These are phyloP conservation scores for Schwanniomyces occidentalis DNA, from an alignment of 805 yeast genomes.

Conservation along the genomic window DNA sequence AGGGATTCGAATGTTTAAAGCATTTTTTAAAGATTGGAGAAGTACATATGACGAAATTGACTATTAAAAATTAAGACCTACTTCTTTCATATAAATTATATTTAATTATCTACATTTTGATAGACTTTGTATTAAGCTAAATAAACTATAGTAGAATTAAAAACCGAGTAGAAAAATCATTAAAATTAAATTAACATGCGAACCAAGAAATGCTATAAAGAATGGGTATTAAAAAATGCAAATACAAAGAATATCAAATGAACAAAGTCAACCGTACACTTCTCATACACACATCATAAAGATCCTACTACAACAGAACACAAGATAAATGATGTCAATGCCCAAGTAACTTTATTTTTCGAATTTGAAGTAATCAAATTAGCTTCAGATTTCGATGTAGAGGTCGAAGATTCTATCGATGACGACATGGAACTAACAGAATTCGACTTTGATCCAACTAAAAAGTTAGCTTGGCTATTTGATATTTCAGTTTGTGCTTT, in stretches of 20 bases:
- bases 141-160: neutral
- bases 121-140: neutral
- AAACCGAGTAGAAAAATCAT: neutral
- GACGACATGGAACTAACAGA: conserved; percentile 3
- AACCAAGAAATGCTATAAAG: neutral
- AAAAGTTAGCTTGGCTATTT: neutral
- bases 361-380: too few species aligned
- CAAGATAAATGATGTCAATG: conserved; percentile 3
- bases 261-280: neutral
- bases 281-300: conserved; percentile 1
- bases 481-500: conserved; percentile 1
- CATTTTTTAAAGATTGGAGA: conserved; percentile 34
- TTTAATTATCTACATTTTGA: neutral
- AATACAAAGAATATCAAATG: conserved; percentile 1
- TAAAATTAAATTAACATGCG: neutral
- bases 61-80: neutral
- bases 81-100: neutral
- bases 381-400: neutral
- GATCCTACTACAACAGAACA: conserved; percentile 5
- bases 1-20: conserved; percentile 33
- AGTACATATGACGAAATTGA: conserved; percentile 4
- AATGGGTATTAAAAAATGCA: neutral
- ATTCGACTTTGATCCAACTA: conserved; percentile 1
- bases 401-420: neutral
- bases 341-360: conserved; percentile 6